These are phyloP conservation scores for Bacterosira constricta DNA, from an alignment of 108 stramenopile genomes.

Conservation along the genomic window DNA sequence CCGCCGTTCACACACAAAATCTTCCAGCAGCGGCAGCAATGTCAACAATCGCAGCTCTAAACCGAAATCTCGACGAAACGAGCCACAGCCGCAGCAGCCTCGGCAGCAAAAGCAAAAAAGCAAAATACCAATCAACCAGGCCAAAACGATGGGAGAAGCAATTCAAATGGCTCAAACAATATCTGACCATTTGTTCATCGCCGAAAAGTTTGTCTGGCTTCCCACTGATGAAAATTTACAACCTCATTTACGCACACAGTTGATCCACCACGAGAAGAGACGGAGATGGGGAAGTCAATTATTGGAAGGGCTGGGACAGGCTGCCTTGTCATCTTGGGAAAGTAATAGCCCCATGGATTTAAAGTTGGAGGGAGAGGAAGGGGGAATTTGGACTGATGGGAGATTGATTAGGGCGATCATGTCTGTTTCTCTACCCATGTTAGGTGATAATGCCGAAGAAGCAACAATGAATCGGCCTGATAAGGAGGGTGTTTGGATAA, in stretches of 20 bases:
- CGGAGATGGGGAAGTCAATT: slow-evolving; percentile 63
- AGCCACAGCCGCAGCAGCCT: not conserved
- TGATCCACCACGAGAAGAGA: slow-evolving; percentile 72
- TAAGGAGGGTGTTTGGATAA: slow-evolving; percentile 55
- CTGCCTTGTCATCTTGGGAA: slow-evolving; percentile 30
- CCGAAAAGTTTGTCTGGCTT: slow-evolving; percentile 58
- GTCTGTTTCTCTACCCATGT: slow-evolving; percentile 51
- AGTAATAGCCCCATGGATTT: slow-evolving; percentile 2
- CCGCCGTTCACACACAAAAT: not conserved
- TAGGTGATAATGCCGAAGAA: slow-evolving; percentile 10
- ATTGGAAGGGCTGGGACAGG: slow-evolving; percentile 51
- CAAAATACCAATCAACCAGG: not conserved
- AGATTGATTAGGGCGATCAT: slow-evolving; percentile 43
- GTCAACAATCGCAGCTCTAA: not conserved
- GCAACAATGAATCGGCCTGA: slow-evolving; percentile 26
- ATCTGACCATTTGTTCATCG: slow-evolving; percentile 23
- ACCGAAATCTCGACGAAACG: not conserved
- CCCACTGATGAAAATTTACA: slow-evolving; percentile 62
- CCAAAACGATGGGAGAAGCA: slow-evolving; percentile 44
- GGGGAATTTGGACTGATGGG: slow-evolving; percentile 28
- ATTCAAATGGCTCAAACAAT: slow-evolving; percentile 36
- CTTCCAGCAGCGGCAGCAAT: not conserved
- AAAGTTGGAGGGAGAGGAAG: not conserved
- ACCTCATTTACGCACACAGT: slow-evolving; percentile 58
- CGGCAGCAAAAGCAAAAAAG: slow-evolving; percentile 1